Conservation (phyloP, 805 yeast species). For the Yarrowia bubula region DNA sequence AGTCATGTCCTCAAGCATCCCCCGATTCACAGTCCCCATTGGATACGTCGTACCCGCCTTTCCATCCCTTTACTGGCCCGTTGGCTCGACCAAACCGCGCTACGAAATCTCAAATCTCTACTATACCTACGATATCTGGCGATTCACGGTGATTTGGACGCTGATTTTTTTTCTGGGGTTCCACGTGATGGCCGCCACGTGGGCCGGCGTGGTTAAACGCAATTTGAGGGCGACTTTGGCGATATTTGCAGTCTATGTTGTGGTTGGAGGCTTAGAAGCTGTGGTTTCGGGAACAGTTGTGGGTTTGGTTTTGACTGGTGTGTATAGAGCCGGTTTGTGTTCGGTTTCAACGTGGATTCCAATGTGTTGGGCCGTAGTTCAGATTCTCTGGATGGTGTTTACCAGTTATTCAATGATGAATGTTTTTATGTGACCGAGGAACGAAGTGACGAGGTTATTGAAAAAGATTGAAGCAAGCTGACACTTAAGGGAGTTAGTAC, state of each 20-base stretch:
- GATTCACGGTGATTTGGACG: slow-evolving; percentile 79
- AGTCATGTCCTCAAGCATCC: no score
- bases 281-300: slow-evolving; percentile 69
- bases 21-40: slow-evolving; percentile 51
- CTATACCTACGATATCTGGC: slow-evolving; percentile 71
- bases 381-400: slow-evolving; percentile 63
- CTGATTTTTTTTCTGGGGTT: slow-evolving; percentile 63
- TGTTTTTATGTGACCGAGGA: slow-evolving; percentile 39
- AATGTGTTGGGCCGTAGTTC: slow-evolving; percentile 70
- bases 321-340: slow-evolving; percentile 76
- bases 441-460: background rate
- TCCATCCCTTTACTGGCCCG: slow-evolving; percentile 79
- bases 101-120: slow-evolving; percentile 60
- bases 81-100: slow-evolving; percentile 37
- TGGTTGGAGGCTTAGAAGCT: slow-evolving; percentile 63
- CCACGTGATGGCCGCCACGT: slow-evolving; percentile 61
- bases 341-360: slow-evolving; percentile 97
- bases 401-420: slow-evolving; percentile 63
- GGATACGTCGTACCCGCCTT: slow-evolving; percentile 81
- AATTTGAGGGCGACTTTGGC: slow-evolving; percentile 42
- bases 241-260: slow-evolving; percentile 48
- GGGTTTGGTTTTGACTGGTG: slow-evolving; percentile 71
- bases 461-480: no score
- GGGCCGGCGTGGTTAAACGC: slow-evolving; percentile 55
- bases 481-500: no score